Percentiles rank a stretch among this genome's conserved stretches.
Conservation (phyloP, 768 basidiomycete species). For the Vararia minispora region DNA sequence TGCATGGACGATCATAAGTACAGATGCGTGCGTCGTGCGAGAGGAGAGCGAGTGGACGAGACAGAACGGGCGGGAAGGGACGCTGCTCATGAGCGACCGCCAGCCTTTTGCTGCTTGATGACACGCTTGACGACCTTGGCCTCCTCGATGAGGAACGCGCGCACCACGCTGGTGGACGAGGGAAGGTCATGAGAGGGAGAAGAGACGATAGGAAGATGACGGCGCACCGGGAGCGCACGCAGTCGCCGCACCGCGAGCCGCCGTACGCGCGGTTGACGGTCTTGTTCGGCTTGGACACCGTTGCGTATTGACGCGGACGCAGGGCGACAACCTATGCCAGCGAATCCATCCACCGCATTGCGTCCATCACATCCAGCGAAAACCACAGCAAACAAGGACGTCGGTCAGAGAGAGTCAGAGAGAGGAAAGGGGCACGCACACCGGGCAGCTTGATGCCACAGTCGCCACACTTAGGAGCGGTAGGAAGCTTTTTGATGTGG, state of each 20-base stretch:
- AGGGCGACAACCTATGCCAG: conserved; percentile 74
- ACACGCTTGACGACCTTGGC: conserved; percentile 99
- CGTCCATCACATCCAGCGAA: conserved; percentile 3
- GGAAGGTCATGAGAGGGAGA: not conserved
- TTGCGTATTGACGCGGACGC: conserved; percentile 91
- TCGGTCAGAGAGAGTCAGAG: not conserved
- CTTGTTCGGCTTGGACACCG: conserved; percentile 95
- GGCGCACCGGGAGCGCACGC: conserved; percentile 86
- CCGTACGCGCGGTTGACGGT: conserved; percentile 94
- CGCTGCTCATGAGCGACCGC: conserved; percentile 15
- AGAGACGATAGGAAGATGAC: conserved; percentile 3
- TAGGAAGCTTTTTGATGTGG: conserved; percentile 90
- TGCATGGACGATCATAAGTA: too few species aligned
- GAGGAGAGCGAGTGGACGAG: too few species aligned
- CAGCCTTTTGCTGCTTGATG: conserved; percentile 79
- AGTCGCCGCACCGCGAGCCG: conserved; percentile 92
- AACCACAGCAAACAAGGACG: not conserved
- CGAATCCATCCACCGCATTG: not conserved
- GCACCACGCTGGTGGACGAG: conserved; percentile 63
- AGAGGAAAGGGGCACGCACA: conserved; percentile 38
- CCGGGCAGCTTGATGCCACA: conserved; percentile 91
- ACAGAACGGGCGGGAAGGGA: too few species aligned
- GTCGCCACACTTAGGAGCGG: conserved; percentile 96
- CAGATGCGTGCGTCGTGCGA: too few species aligned
- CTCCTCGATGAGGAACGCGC: conserved; percentile 98